Percentiles rank a stretch among this genome's conserved stretches.
These are phyloP conservation scores for Chloranthus sessilifolius DNA, from an alignment of 164 flowering plant genomes.

Conservation along the genomic window DNA sequence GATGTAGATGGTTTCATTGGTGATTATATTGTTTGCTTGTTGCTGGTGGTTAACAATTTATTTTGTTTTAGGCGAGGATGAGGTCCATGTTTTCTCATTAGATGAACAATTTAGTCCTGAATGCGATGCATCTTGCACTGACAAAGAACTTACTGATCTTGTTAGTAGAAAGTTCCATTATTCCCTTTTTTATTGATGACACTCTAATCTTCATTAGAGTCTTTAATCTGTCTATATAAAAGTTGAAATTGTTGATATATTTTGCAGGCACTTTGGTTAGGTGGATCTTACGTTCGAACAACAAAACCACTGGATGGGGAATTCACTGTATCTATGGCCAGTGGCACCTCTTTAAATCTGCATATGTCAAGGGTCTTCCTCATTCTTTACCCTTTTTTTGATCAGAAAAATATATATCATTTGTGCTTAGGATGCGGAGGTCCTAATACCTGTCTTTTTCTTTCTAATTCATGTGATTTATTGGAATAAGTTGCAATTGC, in stretches of 20 bases:
- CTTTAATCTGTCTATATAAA: constrained; percentile 4
- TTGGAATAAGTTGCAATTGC: constrained; percentile 5
- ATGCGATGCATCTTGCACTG: constrained; percentile 29
- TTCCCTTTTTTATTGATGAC: neutral
- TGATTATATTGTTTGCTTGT: too few species aligned
- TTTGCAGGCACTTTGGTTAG: constrained; percentile 70
- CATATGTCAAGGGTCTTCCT: constrained; percentile 65
- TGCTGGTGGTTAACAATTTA: neutral
- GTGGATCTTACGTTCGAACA: constrained; percentile 72
- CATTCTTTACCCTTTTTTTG: neutral
- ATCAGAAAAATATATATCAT: too few species aligned
- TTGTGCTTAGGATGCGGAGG: too few species aligned
- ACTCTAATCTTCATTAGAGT: neutral
- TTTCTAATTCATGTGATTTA: neutral
- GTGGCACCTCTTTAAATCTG: constrained; percentile 49
- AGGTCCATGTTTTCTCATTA: constrained; percentile 47
- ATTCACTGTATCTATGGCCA: constrained; percentile 42
- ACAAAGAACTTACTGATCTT: constrained; percentile 49
- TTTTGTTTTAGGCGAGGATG: constrained; percentile 46
- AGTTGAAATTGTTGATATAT: neutral
- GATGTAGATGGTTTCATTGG: too few species aligned
- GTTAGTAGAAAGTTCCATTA: constrained; percentile 35
- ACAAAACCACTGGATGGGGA: constrained; percentile 43
- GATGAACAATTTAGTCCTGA: constrained; percentile 33
- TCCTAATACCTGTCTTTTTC: constrained; percentile 1